phyloP scores from a whole-genome alignment of 352 stramenopile species.

The Peronospora farinosa region DNA sequence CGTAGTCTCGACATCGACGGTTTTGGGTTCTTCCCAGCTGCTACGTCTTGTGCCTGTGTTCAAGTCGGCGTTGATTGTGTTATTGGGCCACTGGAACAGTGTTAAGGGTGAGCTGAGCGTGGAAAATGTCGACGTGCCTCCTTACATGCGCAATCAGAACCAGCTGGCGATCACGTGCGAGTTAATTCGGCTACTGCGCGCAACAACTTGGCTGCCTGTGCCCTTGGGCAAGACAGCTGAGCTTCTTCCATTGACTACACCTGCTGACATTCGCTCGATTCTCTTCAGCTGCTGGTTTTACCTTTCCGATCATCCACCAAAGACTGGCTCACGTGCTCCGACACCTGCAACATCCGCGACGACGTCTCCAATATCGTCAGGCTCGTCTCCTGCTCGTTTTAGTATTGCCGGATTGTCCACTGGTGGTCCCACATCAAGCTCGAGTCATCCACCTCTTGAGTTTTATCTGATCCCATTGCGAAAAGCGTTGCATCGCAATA shows the following conservation, averaged over 20 bases:
- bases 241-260: constrained; percentile 59
- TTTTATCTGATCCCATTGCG: constrained; percentile 74
- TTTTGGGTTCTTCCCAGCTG: constrained; percentile 36
- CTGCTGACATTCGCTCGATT: constrained; percentile 65
- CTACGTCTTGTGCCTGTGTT: constrained; percentile 63
- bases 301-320: constrained; percentile 64
- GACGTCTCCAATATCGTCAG: constrained; percentile 40
- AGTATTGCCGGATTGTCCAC: constrained; percentile 18
- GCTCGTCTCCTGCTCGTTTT: constrained; percentile 39
- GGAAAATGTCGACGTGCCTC: constrained; percentile 71
- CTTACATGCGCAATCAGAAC: constrained; percentile 74
- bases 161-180: constrained; percentile 61
- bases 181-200: constrained; percentile 50
- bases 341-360: constrained; percentile 41
- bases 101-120: constrained; percentile 57
- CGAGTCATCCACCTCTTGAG: constrained; percentile 46
- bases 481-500: constrained; percentile 74
- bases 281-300: constrained; percentile 84
- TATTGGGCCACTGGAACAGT: constrained; percentile 79
- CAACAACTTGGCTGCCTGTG: constrained; percentile 54
- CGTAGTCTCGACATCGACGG: constrained; percentile 34
- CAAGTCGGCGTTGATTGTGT: constrained; percentile 67
- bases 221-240: constrained; percentile 47
- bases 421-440: constrained; percentile 10
- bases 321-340: constrained; percentile 19